Conservation (phyloP, 495 filamentous ascomycete genomes). For the Staphylotrichum tortipilum region DNA sequence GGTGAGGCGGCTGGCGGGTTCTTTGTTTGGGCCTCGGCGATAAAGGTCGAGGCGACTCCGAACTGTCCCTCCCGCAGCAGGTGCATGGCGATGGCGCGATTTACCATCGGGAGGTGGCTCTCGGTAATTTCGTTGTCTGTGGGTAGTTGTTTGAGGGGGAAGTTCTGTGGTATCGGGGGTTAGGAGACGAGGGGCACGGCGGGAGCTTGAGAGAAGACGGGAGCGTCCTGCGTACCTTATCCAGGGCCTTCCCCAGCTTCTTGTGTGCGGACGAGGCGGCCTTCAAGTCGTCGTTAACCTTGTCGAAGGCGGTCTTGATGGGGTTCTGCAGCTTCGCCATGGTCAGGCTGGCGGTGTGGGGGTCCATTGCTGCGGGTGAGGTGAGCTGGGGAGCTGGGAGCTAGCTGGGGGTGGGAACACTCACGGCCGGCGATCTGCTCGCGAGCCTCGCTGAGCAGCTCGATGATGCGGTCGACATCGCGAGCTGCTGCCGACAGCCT, state of each 20-base stretch:
- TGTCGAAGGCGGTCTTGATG: constrained; percentile 66
- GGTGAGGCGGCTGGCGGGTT: constrained; percentile 8
- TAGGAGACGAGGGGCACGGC: too few species aligned
- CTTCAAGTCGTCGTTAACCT: constrained; percentile 68
- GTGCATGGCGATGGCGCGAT: constrained; percentile 93
- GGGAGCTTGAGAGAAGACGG: not conserved
- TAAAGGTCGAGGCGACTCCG: constrained; percentile 71
- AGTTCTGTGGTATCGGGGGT: constrained; percentile 44
- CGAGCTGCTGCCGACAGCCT: constrained; percentile 62
- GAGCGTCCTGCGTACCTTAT: constrained; percentile 62
- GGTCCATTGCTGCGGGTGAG: constrained; percentile 43
- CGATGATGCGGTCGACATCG: constrained; percentile 73
- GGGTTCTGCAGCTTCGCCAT: constrained; percentile 80
- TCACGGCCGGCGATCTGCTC: constrained; percentile 60
- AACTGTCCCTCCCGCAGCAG: constrained; percentile 92
- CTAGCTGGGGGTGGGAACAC: not conserved
- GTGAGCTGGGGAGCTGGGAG: not conserved
- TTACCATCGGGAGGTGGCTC: constrained; percentile 65
- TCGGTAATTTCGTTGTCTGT: constrained; percentile 77
- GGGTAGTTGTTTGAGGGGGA: constrained; percentile 69
- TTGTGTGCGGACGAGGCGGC: constrained; percentile 68
- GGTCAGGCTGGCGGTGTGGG: constrained; percentile 56
- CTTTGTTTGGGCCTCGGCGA: constrained; percentile 47
- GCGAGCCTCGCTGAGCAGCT: constrained; percentile 62
- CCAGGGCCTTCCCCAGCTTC: constrained; percentile 71